Evolutionary conservation across 257 asterid genomes (phyloP).

Genomic region (Solanum chmielewskii): DNA sequence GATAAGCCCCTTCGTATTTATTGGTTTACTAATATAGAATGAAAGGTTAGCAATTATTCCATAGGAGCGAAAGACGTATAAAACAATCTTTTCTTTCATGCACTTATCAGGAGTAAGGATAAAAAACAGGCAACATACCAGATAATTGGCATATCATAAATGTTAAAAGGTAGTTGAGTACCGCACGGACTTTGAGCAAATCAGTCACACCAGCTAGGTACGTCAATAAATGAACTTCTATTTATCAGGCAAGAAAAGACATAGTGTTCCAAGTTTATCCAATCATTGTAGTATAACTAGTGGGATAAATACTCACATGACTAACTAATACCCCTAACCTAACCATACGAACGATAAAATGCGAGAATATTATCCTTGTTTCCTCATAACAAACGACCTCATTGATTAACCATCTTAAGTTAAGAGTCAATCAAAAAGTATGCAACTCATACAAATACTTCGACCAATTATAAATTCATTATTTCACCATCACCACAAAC

Average conservation of each 20-base stretch:
- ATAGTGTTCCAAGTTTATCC: neutral
- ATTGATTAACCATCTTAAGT: neutral
- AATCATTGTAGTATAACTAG: neutral
- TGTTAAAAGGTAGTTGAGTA: neutral
- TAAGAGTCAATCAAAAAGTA: neutral
- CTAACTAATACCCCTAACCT: neutral
- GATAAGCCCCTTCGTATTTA: neutral
- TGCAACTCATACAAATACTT: neutral
- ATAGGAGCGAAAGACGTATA: neutral
- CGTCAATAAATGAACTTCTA: neutral
- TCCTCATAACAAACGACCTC: neutral
- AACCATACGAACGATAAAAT: neutral
- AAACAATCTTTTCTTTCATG: neutral
- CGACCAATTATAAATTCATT: neutral
- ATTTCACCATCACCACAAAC: neutral
- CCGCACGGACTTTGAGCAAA: neutral
- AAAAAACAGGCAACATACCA: neutral
- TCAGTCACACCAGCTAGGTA: neutral
- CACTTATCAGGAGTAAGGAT: fast-evolving
- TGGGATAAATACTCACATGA: neutral
- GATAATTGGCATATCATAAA: neutral
- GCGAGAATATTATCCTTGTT: neutral
- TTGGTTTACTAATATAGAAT: neutral
- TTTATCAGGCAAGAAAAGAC: neutral
- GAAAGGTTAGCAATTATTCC: neutral